phyloP scores from a whole-genome alignment of 345 rosid species.

The Cardamine chenopodiifolia region DNA sequence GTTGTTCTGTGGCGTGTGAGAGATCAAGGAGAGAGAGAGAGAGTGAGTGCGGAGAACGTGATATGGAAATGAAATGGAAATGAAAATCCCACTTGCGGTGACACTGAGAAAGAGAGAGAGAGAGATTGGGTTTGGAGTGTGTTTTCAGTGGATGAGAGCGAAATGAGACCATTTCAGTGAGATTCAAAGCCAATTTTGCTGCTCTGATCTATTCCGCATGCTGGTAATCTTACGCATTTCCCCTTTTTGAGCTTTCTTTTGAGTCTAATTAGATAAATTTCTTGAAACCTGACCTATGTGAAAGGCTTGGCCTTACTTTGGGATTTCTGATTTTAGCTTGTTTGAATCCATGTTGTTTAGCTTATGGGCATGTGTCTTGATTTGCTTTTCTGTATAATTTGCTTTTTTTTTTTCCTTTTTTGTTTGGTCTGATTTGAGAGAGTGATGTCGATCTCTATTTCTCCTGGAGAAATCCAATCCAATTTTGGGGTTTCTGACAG shows the following conservation, averaged over 20 bases:
- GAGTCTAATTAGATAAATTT: background rate
- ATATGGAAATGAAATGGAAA: constrained; percentile 39
- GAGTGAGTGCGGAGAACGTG: constrained; percentile 44
- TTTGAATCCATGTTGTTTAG: background rate
- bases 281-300: background rate
- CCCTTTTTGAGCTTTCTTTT: constrained; percentile 5
- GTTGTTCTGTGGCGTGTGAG: background rate
- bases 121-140: background rate
- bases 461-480: background rate
- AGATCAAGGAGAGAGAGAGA: constrained; percentile 3
- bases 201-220: constrained; percentile 37
- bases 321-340: constrained; percentile 31
- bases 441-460: background rate
- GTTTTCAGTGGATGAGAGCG: background rate
- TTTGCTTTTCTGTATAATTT: background rate
- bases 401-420: background rate
- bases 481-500: constrained; percentile 1
- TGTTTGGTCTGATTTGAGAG: constrained; percentile 19
- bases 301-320: background rate
- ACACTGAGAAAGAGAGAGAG: constrained; percentile 21
- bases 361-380: background rate
- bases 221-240: constrained; percentile 34
- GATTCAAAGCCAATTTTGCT: background rate
- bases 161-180: constrained; percentile 17
- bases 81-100: constrained; percentile 39